A percentile compares a stretch with the other conserved stretches of the same genome.
Evolutionary conservation across 345 rosid species (phyloP).

Genomic region (Draba incana): DNA sequence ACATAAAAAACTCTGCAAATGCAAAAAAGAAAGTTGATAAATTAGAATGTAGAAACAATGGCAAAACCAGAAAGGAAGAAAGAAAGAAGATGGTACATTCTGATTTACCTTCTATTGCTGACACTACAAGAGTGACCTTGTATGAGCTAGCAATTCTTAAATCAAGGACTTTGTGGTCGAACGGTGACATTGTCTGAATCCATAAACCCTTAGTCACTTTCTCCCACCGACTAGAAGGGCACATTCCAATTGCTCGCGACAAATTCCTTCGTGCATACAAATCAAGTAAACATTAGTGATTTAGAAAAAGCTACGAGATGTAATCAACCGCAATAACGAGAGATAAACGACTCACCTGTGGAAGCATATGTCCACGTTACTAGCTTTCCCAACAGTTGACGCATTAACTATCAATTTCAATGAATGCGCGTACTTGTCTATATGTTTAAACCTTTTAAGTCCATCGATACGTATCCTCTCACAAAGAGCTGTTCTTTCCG

Average conservation of each 20-base stretch:
- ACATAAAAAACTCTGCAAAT: conserved; percentile 60
- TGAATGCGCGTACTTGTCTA: conserved; percentile 71
- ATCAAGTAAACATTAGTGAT: background rate
- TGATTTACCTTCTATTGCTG: conserved; percentile 50
- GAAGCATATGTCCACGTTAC: conserved; percentile 69
- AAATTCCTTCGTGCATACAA: conserved; percentile 56
- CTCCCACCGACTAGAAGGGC: conserved; percentile 78
- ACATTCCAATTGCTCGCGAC: conserved; percentile 81
- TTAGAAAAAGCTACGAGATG: background rate
- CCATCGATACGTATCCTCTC: conserved; percentile 77
- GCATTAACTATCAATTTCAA: conserved; percentile 57
- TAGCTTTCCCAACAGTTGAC: conserved; percentile 45
- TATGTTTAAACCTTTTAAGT: conserved; percentile 56
- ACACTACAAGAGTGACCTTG: conserved; percentile 51
- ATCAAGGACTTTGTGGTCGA: conserved; percentile 77
- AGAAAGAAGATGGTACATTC: background rate
- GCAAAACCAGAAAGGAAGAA: conserved; percentile 6
- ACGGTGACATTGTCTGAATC: conserved; percentile 86
- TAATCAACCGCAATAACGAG: background rate
- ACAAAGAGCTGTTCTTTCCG: conserved; percentile 55
- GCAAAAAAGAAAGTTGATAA: conserved; percentile 10
- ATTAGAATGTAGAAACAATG: conserved; percentile 14
- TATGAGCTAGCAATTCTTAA: conserved; percentile 56
- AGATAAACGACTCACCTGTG: conserved; percentile 60
- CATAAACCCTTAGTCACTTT: conserved; percentile 73